Base-by-base conservation (phyloP, 2,329 filamentous ascomycete genomes). In the Polytolypa hystricis region DNA sequence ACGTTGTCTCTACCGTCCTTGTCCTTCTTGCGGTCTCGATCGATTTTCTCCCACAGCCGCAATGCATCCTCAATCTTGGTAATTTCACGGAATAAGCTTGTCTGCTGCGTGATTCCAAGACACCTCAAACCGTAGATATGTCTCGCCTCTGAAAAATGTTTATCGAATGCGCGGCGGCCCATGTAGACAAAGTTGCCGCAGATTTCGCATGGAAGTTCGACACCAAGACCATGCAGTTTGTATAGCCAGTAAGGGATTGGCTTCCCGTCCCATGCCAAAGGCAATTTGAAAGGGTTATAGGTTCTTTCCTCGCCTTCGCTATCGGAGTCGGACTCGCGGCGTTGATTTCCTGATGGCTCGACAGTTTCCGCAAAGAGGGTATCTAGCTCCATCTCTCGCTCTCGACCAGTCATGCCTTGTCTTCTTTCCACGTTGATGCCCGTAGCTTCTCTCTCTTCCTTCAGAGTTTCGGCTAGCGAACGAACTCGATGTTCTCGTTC, bases 161-260 rank as follows among this genome's bases (percentile, higher is more conserved):
- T 98, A 57, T 98, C 91, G 51, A 95, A 98, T 1, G 87, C 87
- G 33, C 91, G 77, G 16, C 91, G 74, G 11, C 91, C 91, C 82
- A 94, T 95, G 66, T 96, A 96, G n/a, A 95, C 86, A 53, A 86
- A 95, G 61, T 96, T 96, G 38, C 91, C 91, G 55, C 91, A 98
- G 39, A 98, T 84, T 57, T 98, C 89, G 66, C 91, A 98, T 0
- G 82, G 73, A 48, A 95, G 94, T 51, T 98, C 91, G 9, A 94
- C 86, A 6, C 91, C 91, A 17, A 98, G 67, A 1, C 91, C 91
- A 55, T 98, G 91, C 11, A 98, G 71, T 49, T 95, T 91, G 70
- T 96, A 98, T 11, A 98, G 73, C 91, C 91, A 98, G 67, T 91
- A 98, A 0, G 93, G 91, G 50, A 98, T 98, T 0, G 93, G 91